Conservation (phyloP, 805 yeast genomes). For the Ogataea paraovalis region DNA sequence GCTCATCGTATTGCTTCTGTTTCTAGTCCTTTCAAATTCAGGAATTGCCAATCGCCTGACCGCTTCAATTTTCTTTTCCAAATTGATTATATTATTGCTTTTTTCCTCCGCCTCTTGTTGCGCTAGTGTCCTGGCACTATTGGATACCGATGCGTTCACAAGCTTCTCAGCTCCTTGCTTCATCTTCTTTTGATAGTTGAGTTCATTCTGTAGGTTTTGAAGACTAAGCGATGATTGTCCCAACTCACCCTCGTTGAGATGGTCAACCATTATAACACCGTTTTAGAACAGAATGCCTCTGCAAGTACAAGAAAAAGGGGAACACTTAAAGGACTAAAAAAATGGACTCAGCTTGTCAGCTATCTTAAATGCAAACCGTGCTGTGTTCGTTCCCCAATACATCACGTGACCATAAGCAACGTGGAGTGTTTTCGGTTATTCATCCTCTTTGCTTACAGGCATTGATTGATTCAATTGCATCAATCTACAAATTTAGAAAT, state of each 20-base stretch:
- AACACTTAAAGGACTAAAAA: too few species aligned
- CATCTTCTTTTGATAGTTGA: conserved; percentile 1
- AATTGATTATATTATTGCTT: background rate
- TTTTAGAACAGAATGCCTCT: too few species aligned
- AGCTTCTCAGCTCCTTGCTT: conserved; percentile 2
- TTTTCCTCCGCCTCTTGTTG: conserved; percentile 3
- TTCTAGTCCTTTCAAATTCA: conserved; percentile 23
- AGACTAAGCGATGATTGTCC: conserved; percentile 1
- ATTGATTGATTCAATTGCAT: too few species aligned
- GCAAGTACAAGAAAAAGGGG: too few species aligned
- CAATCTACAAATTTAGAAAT: too few species aligned
- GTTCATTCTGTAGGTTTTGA: conserved; percentile 2
- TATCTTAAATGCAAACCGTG: too few species aligned
- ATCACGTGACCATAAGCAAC: too few species aligned
- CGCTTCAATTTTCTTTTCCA: conserved; percentile 12
- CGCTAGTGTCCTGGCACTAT: background rate
- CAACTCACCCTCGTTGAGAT: background rate
- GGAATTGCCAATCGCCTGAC: conserved; percentile 15
- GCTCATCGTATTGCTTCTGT: conserved; percentile 22
- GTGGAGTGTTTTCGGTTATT: too few species aligned
- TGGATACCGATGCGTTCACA: background rate
- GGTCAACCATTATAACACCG: background rate
- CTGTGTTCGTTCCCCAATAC: too few species aligned
- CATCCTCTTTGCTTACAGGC: too few species aligned
- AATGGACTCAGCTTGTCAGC: too few species aligned